phyloP scores from a whole-genome alignment of 2,329 filamentous ascomycete species.

The Aspergillus amoenus region DNA sequence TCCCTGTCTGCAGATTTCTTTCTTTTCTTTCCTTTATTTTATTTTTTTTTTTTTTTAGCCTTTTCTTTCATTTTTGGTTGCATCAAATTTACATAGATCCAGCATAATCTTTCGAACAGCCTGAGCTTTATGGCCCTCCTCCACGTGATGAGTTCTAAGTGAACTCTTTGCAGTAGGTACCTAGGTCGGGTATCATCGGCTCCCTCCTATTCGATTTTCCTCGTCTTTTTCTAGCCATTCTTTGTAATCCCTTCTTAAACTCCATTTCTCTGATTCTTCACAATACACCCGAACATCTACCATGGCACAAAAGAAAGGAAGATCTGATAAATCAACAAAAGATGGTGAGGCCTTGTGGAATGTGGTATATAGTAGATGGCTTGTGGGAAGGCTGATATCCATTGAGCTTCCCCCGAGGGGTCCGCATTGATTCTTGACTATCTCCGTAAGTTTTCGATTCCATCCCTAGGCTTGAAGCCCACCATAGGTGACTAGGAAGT shows the following conservation, averaged over 20 bases:
- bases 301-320: constrained; percentile 44
- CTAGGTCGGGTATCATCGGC: no score
- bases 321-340: constrained; percentile 30
- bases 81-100: neutral
- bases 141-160: constrained; percentile 3
- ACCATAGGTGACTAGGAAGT: neutral
- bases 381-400: constrained; percentile 1
- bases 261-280: neutral
- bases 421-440: constrained; percentile 50
- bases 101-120: neutral
- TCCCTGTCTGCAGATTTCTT: neutral
- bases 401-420: constrained; percentile 27
- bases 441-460: constrained; percentile 42
- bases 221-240: no score
- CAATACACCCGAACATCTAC: neutral
- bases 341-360: constrained; percentile 27
- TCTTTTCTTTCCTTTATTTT: neutral
- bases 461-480: neutral
- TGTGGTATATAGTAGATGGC: neutral
- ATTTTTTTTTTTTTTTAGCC: neutral
- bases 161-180: neutral
- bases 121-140: neutral
- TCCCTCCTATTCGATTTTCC: no score
- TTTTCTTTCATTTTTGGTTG: neutral
- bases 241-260: neutral